Evolutionary conservation across 768 basidiomycete genomes (phyloP), one percentile per base, ranked within the genome.

Genomic region (Termitomyces sp.): DNA sequence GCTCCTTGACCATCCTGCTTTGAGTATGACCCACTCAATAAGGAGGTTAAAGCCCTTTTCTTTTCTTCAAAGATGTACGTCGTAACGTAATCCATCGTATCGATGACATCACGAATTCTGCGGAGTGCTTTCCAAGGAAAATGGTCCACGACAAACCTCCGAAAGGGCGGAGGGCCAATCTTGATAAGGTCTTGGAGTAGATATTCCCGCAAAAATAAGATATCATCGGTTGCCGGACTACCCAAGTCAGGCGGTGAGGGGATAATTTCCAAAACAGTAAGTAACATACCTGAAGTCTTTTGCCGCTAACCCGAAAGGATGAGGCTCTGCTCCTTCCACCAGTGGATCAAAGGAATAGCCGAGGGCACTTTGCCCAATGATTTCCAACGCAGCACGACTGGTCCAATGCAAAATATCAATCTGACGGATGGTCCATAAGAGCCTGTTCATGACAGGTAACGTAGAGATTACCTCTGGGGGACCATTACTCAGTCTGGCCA

Each of bases 31-130:
- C 66, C 64, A 32, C 7, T 60, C 21, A 7, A 68, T 68, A 32
- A 47, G 38, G 26, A 38, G 10, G 53, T 55, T 19, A 75, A 52
- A 2, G 68, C 68, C 19, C 19, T 49, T 56, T 70, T 73, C 65
- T 75, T 76, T 22, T 60, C 58, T 15, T 69, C 61, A 19, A 72
- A 71, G 19, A 76, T 70, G 10, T 64, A 46, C 3, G 57, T 58
- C 1, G 72, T 71, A 0, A 66, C 68, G 10, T 61, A 55, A 38
- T 73, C 55, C 64, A 76, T 66, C 21, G 62, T 57, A 38, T 76
- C 74, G 8, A 71, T 59, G 26, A 75, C 68, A 21, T 64, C 41
- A n/a, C 66, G 59, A 21, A 70, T 53, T 22, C 60, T 57, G 10
- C 64, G 70, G 17, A 74, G 51, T 14, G 56, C 55, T 42, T 62